These are phyloP conservation scores for Aspergillus pseudoglaucus DNA, from an alignment of 2,329 filamentous ascomycete species.

Conservation along the genomic window DNA sequence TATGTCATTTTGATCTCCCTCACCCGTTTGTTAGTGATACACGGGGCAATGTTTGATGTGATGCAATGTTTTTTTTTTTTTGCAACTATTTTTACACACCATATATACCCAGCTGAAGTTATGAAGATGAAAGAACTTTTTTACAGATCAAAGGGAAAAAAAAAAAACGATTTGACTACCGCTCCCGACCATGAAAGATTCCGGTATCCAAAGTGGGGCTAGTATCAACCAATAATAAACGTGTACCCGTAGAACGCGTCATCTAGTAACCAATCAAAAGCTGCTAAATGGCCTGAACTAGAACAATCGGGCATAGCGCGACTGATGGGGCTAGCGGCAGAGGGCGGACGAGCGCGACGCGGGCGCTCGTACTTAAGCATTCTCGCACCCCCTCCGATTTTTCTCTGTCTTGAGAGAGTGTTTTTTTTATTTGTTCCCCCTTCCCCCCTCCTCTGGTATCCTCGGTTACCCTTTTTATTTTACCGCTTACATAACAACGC, in stretches of 20 bases:
- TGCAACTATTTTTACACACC: not conserved
- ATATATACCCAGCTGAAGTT: not conserved
- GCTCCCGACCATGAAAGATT: not conserved
- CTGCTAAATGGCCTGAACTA: slow-evolving; percentile 25
- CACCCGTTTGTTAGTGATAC: not conserved
- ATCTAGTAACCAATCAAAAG: slow-evolving; percentile 23
- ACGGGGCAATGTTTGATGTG: not conserved
- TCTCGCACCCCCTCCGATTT: slow-evolving; percentile 35
- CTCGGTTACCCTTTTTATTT: slow-evolving; percentile 6
- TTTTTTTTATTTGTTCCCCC: slow-evolving; percentile 4
- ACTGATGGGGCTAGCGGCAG: slow-evolving; percentile 33
- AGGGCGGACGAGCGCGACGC: slow-evolving; percentile 26
- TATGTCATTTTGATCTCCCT: slow-evolving; percentile 16
- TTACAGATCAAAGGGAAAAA: not conserved
- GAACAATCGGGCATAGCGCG: slow-evolving; percentile 28
- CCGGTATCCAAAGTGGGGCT: not conserved
- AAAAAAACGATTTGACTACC: not conserved
- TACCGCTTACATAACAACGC: slow-evolving; percentile 2
- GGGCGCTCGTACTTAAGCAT: slow-evolving; percentile 37
- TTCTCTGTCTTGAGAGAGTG: slow-evolving; percentile 31
- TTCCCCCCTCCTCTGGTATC: not conserved
- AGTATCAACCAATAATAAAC: slow-evolving; percentile 16
- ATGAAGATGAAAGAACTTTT: not conserved
- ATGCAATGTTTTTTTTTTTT: not conserved
- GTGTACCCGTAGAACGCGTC: slow-evolving; percentile 17